Percentiles rank a stretch among this genome's conserved stretches.
These are phyloP conservation scores for Solanum hybrid DNA, from an alignment of 305 asterid species.

Conservation along the genomic window DNA sequence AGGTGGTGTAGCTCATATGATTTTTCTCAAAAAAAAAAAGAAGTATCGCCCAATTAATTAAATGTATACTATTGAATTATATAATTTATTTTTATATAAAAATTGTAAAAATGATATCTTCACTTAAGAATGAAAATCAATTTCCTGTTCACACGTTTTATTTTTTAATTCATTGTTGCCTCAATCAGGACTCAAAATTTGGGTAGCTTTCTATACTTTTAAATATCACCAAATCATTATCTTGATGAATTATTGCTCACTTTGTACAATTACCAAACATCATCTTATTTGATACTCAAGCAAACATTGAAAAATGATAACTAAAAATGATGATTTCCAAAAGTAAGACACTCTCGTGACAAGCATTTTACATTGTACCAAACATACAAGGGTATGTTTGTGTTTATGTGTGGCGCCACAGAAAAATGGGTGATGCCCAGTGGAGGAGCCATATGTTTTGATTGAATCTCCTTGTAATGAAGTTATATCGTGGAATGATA, in stretches of 20 bases:
- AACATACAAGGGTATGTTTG: not conserved
- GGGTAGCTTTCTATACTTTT: not conserved
- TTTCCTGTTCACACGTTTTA: not conserved
- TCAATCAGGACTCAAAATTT: not conserved
- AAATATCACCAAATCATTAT: not conserved
- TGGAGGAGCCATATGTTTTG: not conserved
- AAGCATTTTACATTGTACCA: not conserved
- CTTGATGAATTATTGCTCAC: not conserved
- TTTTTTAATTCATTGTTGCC: not conserved
- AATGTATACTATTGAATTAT: not conserved
- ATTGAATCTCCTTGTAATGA: not conserved
- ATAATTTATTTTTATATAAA: not conserved
- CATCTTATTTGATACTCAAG: not conserved
- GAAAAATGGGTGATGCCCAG: not conserved
- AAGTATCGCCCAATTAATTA: not conserved
- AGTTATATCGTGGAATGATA: not conserved
- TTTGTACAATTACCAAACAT: not conserved
- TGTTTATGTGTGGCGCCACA: not conserved
- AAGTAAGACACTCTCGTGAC: not conserved
- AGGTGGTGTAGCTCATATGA: not conserved
- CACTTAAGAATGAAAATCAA: not conserved
- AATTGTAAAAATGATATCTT: not conserved
- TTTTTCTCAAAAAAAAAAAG: not conserved
- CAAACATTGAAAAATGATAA: not conserved
- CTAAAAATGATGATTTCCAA: not conserved